phyloP scores from a whole-genome alignment of 768 basidiomycete genomes.

The Hydnomerulius pinastri region DNA sequence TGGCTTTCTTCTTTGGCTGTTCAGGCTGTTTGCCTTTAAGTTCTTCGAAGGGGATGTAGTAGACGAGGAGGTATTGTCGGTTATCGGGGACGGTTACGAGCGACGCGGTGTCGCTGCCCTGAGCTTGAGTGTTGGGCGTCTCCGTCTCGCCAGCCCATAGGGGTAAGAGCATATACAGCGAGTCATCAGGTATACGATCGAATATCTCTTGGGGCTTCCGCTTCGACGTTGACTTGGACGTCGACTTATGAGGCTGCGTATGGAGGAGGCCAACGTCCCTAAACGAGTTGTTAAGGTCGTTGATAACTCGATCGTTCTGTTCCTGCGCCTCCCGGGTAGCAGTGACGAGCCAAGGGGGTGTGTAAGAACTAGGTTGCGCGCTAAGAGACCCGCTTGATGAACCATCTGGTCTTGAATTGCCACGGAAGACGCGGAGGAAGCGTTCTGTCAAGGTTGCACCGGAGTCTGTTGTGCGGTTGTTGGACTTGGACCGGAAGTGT shows the following conservation, averaged over 20 bases:
- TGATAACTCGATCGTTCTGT: slow-evolving; percentile 65
- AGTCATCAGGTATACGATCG: slow-evolving; percentile 63
- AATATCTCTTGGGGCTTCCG: slow-evolving; percentile 46
- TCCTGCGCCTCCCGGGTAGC: slow-evolving; percentile 67
- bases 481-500: slow-evolving; percentile 37
- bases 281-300: slow-evolving; percentile 73
- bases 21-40: slow-evolving; percentile 22
- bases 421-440: slow-evolving; percentile 22
- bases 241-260: slow-evolving; percentile 42
- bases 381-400: slow-evolving; percentile 23
- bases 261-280: slow-evolving; percentile 79
- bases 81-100: slow-evolving; percentile 46
- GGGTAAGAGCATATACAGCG: slow-evolving; percentile 81
- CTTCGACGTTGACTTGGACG: slow-evolving; percentile 19
- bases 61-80: slow-evolving; percentile 76
- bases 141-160: slow-evolving; percentile 83
- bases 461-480: slow-evolving; percentile 24
- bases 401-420: slow-evolving; percentile 22
- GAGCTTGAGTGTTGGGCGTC: slow-evolving; percentile 32
- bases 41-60: slow-evolving; percentile 62
- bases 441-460: slow-evolving; percentile 22
- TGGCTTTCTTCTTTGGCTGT: slow-evolving; percentile 31
- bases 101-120: slow-evolving; percentile 31
- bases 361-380: slow-evolving; percentile 35
- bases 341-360: slow-evolving; percentile 66